Evolutionary conservation across 176 grass and related monocot genomes (phyloP), one percentile per base, ranked within the genome.

Genomic region (Phragmites australis): DNA sequence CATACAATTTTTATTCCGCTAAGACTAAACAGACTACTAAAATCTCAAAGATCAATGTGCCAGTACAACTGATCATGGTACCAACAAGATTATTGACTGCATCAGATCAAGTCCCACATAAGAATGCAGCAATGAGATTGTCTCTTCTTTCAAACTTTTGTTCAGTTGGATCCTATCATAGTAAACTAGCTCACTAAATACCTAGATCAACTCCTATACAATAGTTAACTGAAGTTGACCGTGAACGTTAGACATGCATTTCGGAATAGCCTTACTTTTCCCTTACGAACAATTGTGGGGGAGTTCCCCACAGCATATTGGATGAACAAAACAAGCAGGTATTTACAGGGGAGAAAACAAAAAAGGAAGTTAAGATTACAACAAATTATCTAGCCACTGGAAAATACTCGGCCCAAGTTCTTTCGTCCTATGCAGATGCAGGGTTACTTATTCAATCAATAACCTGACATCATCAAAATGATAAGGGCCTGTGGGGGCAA

Each of bases 91-190:
- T 50, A 26, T 64, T 8, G 14, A 74, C 11, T 7, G 43, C 30
- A 66, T 73, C 8, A 50, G 23, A 16, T 6, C 43, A 62, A 21
- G 13, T 2, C 3, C 31, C 37, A 21, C 52, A 3, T 52, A 14
- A 65, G 3, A 59, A 74, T 74, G 13, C 62, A 79, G 37, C 10
- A 21, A 15, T 62, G 50, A 37, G 32, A 31, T 44, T 61, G 58
- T 87, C 49, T 87, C 49, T 81, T 65, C 9, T 74, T 86, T 58
- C 21, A 59, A 50, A 65, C 12, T 81, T 76, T 58, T 53, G 2
- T 65, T 63, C 47, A 45, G 9, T 11, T 48, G 16, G 41, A 69
- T 39, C 51, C 29, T 84, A 45, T 39, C 30, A 40, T 77, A 77
- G 25, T 43, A 57, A 62, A 78, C 74, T 63, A 70, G 42, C 44